These are phyloP conservation scores for Cladosporium sp. DNA, from an alignment of 2,329 filamentous ascomycete species.

Conservation along the genomic window DNA sequence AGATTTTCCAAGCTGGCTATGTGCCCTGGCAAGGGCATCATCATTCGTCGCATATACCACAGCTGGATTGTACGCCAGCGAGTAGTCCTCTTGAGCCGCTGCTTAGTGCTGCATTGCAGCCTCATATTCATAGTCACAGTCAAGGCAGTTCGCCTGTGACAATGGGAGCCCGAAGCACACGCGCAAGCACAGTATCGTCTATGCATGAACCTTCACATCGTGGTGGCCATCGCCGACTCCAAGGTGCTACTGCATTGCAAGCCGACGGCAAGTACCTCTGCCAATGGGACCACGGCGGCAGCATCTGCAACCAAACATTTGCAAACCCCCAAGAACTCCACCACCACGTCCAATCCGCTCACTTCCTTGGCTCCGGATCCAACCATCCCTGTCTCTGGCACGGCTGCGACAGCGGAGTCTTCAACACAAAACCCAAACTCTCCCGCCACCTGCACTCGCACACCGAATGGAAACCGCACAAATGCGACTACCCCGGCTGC, in stretches of 20 bases:
- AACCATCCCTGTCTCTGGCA: slow-evolving; percentile 43
- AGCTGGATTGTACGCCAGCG: not conserved
- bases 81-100: not conserved
- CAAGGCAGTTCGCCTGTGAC: slow-evolving; percentile 5
- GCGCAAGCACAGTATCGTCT: slow-evolving; percentile 11
- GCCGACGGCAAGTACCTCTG: slow-evolving; percentile 12
- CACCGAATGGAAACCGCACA: slow-evolving; percentile 46
- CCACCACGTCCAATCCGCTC: slow-evolving; percentile 49
- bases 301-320: slow-evolving; percentile 31
- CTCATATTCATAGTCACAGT: not conserved
- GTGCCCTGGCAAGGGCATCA: slow-evolving; percentile 10
- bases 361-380: slow-evolving; percentile 36
- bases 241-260: slow-evolving; percentile 9
- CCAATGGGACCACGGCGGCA: slow-evolving; percentile 7
- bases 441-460: slow-evolving; percentile 62
- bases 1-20: slow-evolving; percentile 1
- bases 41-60: not conserved
- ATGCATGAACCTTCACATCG: slow-evolving; percentile 4
- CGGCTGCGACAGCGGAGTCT: slow-evolving; percentile 49
- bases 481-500: slow-evolving; percentile 54
- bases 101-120: slow-evolving; percentile 10
- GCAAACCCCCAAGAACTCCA: slow-evolving; percentile 49
- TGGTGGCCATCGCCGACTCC: slow-evolving; percentile 13
- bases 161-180: slow-evolving; percentile 6
- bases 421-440: slow-evolving; percentile 48